Base-by-base conservation (phyloP, 371 early-diverging fungal species). In the Mucor indicus region DNA sequence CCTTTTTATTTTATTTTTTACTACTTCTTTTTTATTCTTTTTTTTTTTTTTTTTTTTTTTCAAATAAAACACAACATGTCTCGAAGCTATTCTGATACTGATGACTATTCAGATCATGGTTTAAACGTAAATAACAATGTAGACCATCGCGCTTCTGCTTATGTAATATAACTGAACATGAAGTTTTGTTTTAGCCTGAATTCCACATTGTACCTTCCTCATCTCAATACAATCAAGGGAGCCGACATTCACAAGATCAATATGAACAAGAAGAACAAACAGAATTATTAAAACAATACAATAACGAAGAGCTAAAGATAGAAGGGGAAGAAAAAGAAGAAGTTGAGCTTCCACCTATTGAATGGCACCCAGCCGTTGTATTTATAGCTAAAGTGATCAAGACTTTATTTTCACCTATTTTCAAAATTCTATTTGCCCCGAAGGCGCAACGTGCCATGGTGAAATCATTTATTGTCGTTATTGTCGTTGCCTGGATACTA, bases 361-460 rank as follows among this genome's bases (percentile, higher is more conserved):
- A 55, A 27, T 47, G 49, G 55, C 51, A 60, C 17, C 61, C 61
- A n/a, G 51, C 44, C 11, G 30, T 55, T 0, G 20, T 44, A 0
- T 35, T 60, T 20, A 30, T 51, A 3, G 55, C 31, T 4, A 47
- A 41, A 19, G n/a, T 35, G 4, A 10, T 60, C 7, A 50, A 48
- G 22, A 41, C 11, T 9, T 19, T 39, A 1, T 33, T 53, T n/a
- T 38, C 53, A 23, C 59, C 53, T 32, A 37, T 53, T 17, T 25
- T 53, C 12, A 57, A 62, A 22, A 33, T 73, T 4, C 22, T 67
- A 4, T 67, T 68, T 61, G 64, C 64, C 3, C 71, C 72, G 1
- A 44, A 51, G 38, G 60, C 72, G 3, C 69, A 69, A 33, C 44
- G 65, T 16, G 67, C 70, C 12, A 36, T 72, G 31, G 45, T 75